These are phyloP conservation scores for Neospora caninum DNA, from an alignment of 169 alveolate species.

Conservation along the genomic window DNA sequence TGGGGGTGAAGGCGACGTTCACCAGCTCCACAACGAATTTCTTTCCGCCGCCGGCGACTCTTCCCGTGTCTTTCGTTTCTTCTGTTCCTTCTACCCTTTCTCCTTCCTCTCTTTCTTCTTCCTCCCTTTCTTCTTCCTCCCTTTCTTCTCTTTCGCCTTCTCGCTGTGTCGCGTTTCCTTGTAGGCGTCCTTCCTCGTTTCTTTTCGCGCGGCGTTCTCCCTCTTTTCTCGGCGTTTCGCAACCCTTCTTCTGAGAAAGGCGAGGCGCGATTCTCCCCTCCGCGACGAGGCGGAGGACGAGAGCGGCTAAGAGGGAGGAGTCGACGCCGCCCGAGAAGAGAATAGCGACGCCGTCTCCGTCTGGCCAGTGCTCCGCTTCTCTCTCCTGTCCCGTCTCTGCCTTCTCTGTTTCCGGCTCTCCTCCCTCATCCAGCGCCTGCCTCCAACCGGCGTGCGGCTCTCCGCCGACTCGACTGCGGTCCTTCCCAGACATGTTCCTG, in stretches of 20 bases:
- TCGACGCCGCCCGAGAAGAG: conserved; percentile 70
- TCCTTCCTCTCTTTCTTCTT: background rate
- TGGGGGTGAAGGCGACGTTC: conserved; percentile 52
- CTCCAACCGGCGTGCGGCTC: too few species aligned
- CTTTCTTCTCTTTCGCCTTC: background rate
- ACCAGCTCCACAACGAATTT: conserved; percentile 51
- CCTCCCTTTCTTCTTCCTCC: background rate
- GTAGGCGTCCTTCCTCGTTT: background rate
- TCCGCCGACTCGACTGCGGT: too few species aligned
- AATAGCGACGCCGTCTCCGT: conserved; percentile 35
- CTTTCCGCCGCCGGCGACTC: background rate
- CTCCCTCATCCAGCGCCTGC: background rate
- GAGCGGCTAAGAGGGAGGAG: conserved; percentile 65
- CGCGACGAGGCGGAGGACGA: conserved; percentile 44
- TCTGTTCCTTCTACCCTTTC: background rate
- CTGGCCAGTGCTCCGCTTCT: background rate
- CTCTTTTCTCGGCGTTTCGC: background rate
- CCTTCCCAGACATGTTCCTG: too few species aligned
- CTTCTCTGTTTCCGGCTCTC: background rate
- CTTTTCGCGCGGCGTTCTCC: background rate
- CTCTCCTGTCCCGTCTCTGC: background rate
- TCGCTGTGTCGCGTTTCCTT: background rate
- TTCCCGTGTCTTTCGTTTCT: background rate
- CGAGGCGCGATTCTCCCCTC: background rate
- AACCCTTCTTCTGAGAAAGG: background rate